Evolutionary conservation across 495 filamentous ascomycete genomes (phyloP).

Genomic region (Daldinia childiae): DNA sequence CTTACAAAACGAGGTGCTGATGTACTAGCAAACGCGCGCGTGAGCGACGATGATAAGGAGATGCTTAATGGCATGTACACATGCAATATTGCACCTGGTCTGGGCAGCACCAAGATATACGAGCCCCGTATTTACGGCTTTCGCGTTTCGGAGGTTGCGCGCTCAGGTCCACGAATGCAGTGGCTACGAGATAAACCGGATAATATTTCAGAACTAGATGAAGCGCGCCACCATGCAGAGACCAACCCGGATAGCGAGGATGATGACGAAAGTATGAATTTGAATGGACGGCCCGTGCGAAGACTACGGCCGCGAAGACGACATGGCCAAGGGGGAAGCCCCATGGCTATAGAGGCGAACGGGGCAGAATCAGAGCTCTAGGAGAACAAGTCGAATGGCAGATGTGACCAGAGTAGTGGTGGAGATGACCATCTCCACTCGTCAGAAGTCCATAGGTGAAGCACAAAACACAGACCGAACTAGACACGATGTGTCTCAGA

Average conservation of each 20-base stretch:
- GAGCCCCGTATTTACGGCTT: slow-evolving; percentile 98
- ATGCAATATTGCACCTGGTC: slow-evolving; percentile 84
- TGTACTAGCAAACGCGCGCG: slow-evolving; percentile 48
- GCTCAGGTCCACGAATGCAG: slow-evolving; percentile 91
- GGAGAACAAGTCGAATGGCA: slow-evolving; percentile 4
- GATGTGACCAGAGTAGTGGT: not conserved
- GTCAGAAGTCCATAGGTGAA: not conserved
- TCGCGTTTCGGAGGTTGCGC: slow-evolving; percentile 84
- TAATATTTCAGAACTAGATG: slow-evolving; percentile 83
- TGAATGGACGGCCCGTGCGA: slow-evolving; percentile 49
- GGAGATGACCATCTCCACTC: slow-evolving; percentile 5
- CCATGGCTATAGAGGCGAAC: slow-evolving; percentile 62
- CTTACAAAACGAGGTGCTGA: slow-evolving; percentile 66
- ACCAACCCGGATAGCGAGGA: slow-evolving; percentile 57
- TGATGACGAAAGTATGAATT: slow-evolving; percentile 58
- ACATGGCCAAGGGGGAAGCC: slow-evolving; percentile 58
- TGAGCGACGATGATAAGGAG: slow-evolving; percentile 55
- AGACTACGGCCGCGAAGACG: slow-evolving; percentile 51
- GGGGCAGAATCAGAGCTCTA: slow-evolving; percentile 61
- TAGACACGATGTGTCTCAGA: not conserved
- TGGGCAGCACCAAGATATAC: slow-evolving; percentile 86
- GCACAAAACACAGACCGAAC: not conserved
- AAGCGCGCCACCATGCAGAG: slow-evolving; percentile 68
- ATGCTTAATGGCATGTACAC: slow-evolving; percentile 86
- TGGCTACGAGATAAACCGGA: slow-evolving; percentile 89